Evolutionary conservation across 306 rosid species (phyloP).

Genomic region (Mimosa bimucronata): DNA sequence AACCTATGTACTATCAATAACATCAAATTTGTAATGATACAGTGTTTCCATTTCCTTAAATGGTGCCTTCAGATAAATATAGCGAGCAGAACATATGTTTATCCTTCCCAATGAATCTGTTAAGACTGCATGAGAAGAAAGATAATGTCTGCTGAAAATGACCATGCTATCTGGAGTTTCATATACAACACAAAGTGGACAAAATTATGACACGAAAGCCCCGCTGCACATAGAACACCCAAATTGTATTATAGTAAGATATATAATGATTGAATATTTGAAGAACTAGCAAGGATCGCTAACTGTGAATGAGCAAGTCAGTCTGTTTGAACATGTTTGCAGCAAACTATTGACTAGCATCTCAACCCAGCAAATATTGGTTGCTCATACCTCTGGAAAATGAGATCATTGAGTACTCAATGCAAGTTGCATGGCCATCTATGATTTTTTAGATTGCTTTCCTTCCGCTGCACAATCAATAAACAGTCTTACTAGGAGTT

Average conservation of each 20-base stretch:
- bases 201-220: neutral
- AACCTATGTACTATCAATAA: neutral
- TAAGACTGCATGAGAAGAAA: neutral
- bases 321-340: neutral
- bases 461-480: conserved; percentile 42
- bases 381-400: neutral
- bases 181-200: neutral
- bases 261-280: neutral
- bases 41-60: neutral
- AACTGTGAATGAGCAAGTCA: neutral
- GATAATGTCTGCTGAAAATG: conserved; percentile 4
- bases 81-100: neutral
- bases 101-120: conserved; percentile 18
- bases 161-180: neutral
- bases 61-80: neutral
- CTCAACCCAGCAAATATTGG: neutral
- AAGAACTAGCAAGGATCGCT: neutral
- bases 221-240: neutral
- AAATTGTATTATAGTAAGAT: neutral
- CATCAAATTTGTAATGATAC: conserved; percentile 2
- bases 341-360: neutral
- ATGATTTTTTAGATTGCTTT: conserved; percentile 26
- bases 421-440: conserved; percentile 27
- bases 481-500: conserved; percentile 28
- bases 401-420: neutral